Evolutionary conservation across 345 rosid species (phyloP).

Genomic region (Euphorbia lathyris): DNA sequence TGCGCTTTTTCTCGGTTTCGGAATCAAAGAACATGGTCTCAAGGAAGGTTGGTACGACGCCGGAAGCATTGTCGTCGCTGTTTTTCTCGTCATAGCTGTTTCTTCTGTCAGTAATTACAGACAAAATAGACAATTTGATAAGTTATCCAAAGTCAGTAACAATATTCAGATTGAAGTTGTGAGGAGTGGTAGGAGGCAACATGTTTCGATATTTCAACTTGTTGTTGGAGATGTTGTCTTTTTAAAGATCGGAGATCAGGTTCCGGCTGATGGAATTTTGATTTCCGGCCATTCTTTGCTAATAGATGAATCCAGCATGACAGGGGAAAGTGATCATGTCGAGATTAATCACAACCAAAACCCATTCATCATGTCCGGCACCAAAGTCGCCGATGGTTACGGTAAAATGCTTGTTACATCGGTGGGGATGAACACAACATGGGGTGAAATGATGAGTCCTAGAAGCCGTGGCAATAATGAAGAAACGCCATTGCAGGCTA

Average conservation of each 20-base stretch:
- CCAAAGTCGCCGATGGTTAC: constrained; percentile 27
- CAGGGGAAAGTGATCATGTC: constrained; percentile 18
- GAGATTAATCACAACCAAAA: constrained; percentile 7
- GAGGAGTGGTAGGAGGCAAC: constrained; percentile 13
- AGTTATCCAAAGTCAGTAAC: constrained; percentile 13
- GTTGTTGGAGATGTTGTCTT: constrained; percentile 24
- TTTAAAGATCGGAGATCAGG: constrained; percentile 22
- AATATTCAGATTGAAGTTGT: constrained; percentile 18
- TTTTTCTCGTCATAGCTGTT: constrained; percentile 26
- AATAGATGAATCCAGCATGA: constrained; percentile 27
- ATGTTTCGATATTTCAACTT: constrained; percentile 21
- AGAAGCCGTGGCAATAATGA: constrained; percentile 40
- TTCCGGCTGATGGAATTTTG: constrained; percentile 29
- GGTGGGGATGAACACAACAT: constrained; percentile 66
- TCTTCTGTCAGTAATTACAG: constrained; percentile 21
- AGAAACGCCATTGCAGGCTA: constrained; percentile 61
- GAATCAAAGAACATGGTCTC: constrained; percentile 25
- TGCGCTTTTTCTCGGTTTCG: constrained; percentile 25
- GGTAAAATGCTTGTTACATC: constrained; percentile 65
- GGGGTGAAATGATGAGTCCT: constrained; percentile 79
- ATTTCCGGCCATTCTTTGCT: constrained; percentile 20
- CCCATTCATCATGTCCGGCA: constrained; percentile 21
- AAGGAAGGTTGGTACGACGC: constrained; percentile 34
- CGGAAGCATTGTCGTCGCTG: constrained; percentile 27
- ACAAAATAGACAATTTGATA: constrained; percentile 19